Percentiles rank a stretch among this genome's conserved stretches.
phyloP scores from a whole-genome alignment of 768 basidiomycete species.

The Phlebiopsis gigantea region DNA sequence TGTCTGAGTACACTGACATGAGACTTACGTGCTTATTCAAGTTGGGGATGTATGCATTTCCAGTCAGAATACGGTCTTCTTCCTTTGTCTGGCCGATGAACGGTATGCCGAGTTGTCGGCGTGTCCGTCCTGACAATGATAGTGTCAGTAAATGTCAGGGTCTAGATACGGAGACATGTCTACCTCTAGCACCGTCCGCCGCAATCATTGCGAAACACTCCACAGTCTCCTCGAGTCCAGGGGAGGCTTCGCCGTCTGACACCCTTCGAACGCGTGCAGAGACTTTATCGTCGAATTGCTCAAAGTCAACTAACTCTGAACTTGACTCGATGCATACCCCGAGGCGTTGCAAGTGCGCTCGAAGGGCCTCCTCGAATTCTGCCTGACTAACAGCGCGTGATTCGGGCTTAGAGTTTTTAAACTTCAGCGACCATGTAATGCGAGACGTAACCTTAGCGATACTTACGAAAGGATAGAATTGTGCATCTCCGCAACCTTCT shows the following conservation, averaged over 20 bases:
- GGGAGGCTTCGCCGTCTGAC: slow-evolving; percentile 11
- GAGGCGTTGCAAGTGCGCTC: slow-evolving; percentile 21
- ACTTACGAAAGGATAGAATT: slow-evolving; percentile 17
- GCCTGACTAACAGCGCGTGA: slow-evolving; percentile 13
- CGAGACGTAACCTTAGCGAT: background rate
- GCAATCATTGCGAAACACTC: slow-evolving; percentile 34
- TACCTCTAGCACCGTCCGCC: slow-evolving; percentile 35
- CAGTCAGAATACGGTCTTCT: slow-evolving; percentile 24
- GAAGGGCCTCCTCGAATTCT: slow-evolving; percentile 27
- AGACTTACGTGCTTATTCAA: slow-evolving; percentile 25
- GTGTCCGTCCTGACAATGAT: slow-evolving; percentile 26
- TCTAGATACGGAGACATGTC: background rate
- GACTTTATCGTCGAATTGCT: slow-evolving; percentile 29
- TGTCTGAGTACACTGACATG: background rate
- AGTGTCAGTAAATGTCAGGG: background rate
- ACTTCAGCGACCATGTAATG: background rate
- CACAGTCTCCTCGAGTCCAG: slow-evolving; percentile 24
- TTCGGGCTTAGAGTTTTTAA: background rate
- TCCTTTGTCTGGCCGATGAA: slow-evolving; percentile 37
- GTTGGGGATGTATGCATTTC: slow-evolving; percentile 34
- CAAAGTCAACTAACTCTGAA: slow-evolving; percentile 29
- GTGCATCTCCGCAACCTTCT: slow-evolving; percentile 1
- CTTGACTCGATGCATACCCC: slow-evolving; percentile 30
- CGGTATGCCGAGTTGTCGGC: slow-evolving; percentile 35
- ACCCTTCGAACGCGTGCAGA: slow-evolving; percentile 22